Conservation (phyloP, 176 grass and related monocot species). For the Pharus latifolius region DNA sequence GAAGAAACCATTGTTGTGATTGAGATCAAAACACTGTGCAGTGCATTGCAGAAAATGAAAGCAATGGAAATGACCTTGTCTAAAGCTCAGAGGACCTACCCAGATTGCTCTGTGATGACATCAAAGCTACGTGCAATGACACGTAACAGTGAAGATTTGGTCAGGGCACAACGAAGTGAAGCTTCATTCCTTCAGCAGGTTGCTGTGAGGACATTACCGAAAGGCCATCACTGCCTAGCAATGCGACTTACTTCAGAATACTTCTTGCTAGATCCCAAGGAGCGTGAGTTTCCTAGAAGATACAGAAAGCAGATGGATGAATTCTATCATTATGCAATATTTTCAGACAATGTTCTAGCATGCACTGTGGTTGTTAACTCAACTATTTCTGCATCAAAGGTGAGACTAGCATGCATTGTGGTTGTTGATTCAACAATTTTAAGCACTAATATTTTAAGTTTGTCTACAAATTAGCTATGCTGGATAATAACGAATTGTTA, state of each 20-base stretch:
- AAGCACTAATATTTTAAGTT: neutral
- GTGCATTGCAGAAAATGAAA: conserved; percentile 73
- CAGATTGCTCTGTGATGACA: conserved; percentile 59
- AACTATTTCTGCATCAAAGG: conserved; percentile 53
- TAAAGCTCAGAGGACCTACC: conserved; percentile 48
- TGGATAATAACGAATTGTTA: neutral
- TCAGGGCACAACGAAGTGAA: conserved; percentile 62
- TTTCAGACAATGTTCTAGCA: conserved; percentile 83
- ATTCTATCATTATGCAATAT: conserved; percentile 79
- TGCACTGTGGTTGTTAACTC: conserved; percentile 81
- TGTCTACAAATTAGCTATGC: neutral
- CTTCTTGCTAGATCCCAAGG: conserved; percentile 40
- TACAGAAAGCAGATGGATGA: conserved; percentile 11
- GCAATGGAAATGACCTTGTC: conserved; percentile 59
- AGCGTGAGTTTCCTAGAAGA: conserved; percentile 29
- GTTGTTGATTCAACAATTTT: conserved; percentile 67
- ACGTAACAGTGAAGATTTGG: conserved; percentile 63
- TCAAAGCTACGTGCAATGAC: conserved; percentile 68
- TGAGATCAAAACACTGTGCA: conserved; percentile 34
- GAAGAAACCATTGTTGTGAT: neutral
- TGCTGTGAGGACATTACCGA: conserved; percentile 56
- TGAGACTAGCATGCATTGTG: conserved; percentile 45
- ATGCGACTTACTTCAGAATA: conserved; percentile 73
- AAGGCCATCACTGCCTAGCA: conserved; percentile 81
- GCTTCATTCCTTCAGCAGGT: conserved; percentile 68